phyloP scores from a whole-genome alignment of 805 yeast genomes.

The Metschnikowia similis region DNA sequence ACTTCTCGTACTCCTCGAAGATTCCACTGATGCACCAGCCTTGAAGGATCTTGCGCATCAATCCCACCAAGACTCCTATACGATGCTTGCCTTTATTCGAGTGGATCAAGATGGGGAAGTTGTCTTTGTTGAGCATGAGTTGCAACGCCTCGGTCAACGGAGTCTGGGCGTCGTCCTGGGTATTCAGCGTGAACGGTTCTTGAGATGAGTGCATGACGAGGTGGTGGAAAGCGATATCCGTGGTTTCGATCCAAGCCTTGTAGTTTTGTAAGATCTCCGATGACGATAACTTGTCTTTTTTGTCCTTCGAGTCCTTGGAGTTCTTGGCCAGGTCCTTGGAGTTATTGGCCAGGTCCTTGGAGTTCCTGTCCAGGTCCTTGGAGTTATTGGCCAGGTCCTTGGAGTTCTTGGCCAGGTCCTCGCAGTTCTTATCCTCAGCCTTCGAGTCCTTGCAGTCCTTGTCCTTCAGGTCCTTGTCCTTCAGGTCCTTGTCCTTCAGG shows the following conservation, averaged over 20 bases:
- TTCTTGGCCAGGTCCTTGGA: too few species aligned
- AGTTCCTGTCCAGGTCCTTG: too few species aligned
- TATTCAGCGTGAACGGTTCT: conserved; percentile 63
- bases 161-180: conserved; percentile 31
- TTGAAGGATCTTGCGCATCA: conserved; percentile 78
- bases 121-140: conserved; percentile 55
- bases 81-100: conserved; percentile 98
- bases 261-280: conserved; percentile 52
- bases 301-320: conserved; percentile 17
- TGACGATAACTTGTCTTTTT: conserved; percentile 48
- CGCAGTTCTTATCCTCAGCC: too few species aligned
- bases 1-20: conserved; percentile 88
- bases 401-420: too few species aligned
- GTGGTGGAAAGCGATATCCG: conserved; percentile 52
- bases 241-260: conserved; percentile 57
- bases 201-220: conserved; percentile 68
- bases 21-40: conserved; percentile 93
- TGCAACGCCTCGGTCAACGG: conserved; percentile 56
- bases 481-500: too few species aligned
- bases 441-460: too few species aligned
- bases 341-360: too few species aligned
- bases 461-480: too few species aligned
- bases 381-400: too few species aligned
- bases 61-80: conserved; percentile 89
- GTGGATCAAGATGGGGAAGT: conserved; percentile 85